Evolutionary conservation across 1,284 basidiomycete genomes (phyloP), one percentile per base, ranked within the genome.

Genomic region (Trametes pubescens): DNA sequence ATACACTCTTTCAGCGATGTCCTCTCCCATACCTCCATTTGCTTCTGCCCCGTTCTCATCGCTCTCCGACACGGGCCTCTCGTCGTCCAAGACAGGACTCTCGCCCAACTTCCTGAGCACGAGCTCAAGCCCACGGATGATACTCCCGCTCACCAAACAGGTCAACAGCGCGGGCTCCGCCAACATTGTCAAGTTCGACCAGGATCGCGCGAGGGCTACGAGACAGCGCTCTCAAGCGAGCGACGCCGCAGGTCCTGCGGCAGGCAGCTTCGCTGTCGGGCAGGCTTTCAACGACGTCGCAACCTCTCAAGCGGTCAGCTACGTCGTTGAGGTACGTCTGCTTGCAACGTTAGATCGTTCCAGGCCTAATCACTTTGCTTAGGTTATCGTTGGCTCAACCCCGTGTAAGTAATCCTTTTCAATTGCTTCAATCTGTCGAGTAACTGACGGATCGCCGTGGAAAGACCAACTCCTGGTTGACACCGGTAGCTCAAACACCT

Each of bases 401-500:
- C 49, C 57, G 13, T 72, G 71, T 72, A 26, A 51, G 69, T 47
- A 43, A 4, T 32, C 14, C 9, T 8, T n/a, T n/a, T 46, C 29
- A 18, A 14, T 5, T n/a, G 4, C 11, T 11, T 2, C 13, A 13
- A 21, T n/a, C n/a, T 14, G 21, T 21, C 2, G 11, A 29, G 14
- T 37, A 1, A 21, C 48, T 47, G 22, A 51, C 21, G 14, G 26
- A 48, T 22, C 34, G n/a, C 9, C 37, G 48, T n/a, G 24, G 18
- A 54, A 29, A 74, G 71, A 72, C 52, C 48, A 68, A 3, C 57
- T 74, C 16, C 32, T 70, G 32, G 69, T 75, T 29, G 73, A 75
- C 56, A 73, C 73, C 5, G 72, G 70, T 4, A 72, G 71, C 55
- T 74, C 75, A 24, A 77, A 76, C 57, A 76, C 75, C 9, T 76